A percentile compares a stretch with the other conserved stretches of the same genome.
These are phyloP conservation scores for Phytopythium litorale DNA, from an alignment of 352 stramenopile genomes.

Conservation along the genomic window DNA sequence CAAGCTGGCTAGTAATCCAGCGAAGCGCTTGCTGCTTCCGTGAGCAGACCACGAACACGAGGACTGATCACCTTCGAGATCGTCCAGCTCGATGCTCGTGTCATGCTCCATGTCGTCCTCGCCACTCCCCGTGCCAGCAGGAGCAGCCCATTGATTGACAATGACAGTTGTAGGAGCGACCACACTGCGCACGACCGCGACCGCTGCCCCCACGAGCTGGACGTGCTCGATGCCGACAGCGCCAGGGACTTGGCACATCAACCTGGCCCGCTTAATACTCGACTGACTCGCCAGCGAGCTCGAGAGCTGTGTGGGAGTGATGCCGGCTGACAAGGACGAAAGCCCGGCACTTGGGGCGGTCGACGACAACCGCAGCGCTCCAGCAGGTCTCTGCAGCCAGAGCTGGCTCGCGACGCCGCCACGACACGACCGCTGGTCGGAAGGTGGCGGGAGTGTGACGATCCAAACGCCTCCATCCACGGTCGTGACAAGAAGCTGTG, in stretches of 20 bases:
- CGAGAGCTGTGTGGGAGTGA: constrained; percentile 4
- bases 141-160: neutral
- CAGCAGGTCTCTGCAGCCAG: constrained; percentile 1
- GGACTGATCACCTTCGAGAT: constrained; percentile 65
- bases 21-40: constrained; percentile 9
- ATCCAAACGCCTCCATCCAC: constrained; percentile 47
- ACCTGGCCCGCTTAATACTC: constrained; percentile 7
- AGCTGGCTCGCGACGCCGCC: neutral
- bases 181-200: constrained; percentile 42
- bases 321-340: neutral
- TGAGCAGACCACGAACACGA: constrained; percentile 30
- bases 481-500: constrained; percentile 27
- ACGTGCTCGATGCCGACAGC: constrained; percentile 23
- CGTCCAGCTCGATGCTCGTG: constrained; percentile 32
- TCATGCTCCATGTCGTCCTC: constrained; percentile 5
- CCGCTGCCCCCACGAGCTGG: constrained; percentile 5
- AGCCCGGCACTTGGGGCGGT: neutral
- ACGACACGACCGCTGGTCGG: neutral
- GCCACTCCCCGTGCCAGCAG: neutral
- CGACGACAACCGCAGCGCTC: neutral
- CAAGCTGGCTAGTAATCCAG: constrained; percentile 22
- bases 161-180: constrained; percentile 41
- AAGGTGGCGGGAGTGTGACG: constrained; percentile 27
- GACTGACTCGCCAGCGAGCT: constrained; percentile 1
- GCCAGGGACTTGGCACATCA: constrained; percentile 33